Conservation (phyloP, 1,139 yeast genomes). For the Tardiomyces digboiensis region DNA sequence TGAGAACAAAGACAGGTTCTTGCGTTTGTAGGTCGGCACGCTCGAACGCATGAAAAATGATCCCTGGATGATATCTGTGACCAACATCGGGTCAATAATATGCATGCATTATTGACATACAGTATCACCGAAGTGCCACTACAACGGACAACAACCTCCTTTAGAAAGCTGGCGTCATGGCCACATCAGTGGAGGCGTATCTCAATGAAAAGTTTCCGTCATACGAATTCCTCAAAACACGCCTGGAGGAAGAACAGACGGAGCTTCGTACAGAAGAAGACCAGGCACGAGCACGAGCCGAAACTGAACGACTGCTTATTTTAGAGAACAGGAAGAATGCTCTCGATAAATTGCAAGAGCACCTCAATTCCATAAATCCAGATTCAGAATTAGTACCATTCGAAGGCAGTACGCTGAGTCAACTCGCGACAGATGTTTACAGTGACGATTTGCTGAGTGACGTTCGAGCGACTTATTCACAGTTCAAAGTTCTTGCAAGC, state of each 20-base stretch:
- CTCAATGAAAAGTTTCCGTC: slow-evolving; percentile 13
- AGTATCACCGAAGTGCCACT: no score
- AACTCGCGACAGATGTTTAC: not conserved
- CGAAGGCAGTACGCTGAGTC: not conserved
- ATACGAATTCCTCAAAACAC: slow-evolving; percentile 8
- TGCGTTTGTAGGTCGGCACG: no score
- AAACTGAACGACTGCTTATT: slow-evolving; percentile 5
- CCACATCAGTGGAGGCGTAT: slow-evolving; percentile 3
- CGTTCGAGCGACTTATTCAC: not conserved
- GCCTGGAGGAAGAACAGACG: slow-evolving; percentile 13
- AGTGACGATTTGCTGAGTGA: not conserved
- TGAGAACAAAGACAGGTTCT: no score
- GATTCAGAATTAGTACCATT: not conserved
- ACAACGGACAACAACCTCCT: no score
- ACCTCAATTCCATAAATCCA: not conserved
- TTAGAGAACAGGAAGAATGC: slow-evolving; percentile 4
- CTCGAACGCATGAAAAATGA: no score
- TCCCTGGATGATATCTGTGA: no score
- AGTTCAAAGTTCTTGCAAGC: not conserved
- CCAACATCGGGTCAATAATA: no score
- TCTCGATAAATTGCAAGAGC: not conserved
- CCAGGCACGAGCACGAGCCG: slow-evolving; percentile 5
- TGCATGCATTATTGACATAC: no score
- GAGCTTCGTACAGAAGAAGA: slow-evolving; percentile 6
- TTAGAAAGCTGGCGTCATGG: no score